Evolutionary conservation across 176 grass and related monocot genomes (phyloP).

Genomic region (Oryza brachyantha): DNA sequence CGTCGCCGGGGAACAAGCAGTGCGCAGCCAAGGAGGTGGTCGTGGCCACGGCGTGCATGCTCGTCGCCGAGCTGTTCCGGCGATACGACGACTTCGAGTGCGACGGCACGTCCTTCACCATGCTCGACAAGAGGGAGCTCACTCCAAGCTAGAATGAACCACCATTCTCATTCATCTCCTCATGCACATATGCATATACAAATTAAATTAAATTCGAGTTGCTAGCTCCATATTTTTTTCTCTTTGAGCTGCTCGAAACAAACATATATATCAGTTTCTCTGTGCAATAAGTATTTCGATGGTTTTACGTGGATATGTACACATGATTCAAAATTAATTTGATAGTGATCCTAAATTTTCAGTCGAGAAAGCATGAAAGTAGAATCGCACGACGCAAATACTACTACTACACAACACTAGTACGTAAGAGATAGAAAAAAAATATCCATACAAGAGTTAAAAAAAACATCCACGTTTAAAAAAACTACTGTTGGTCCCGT

Average conservation of each 20-base stretch:
- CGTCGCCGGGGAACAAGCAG: constrained; percentile 65
- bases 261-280: neutral
- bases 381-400: too few species aligned
- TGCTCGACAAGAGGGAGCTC: constrained; percentile 40
- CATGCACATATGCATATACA: neutral
- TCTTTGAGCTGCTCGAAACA: neutral
- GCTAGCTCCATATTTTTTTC: neutral
- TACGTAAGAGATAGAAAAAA: too few species aligned
- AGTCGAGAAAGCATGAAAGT: neutral
- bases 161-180: neutral
- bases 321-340: neutral
- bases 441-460: too few species aligned
- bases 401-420: too few species aligned
- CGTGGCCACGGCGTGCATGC: constrained; percentile 74
- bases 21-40: constrained; percentile 91
- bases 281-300: too few species aligned
- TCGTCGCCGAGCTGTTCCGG: constrained; percentile 67
- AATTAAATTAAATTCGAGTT: neutral
- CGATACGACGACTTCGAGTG: constrained; percentile 76
- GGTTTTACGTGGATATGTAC: neutral
- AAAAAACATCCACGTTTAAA: too few species aligned
- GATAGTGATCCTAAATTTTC: neutral
- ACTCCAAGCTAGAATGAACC: too few species aligned
- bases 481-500: neutral
- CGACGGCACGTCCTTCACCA: constrained; percentile 38